phyloP scores from a whole-genome alignment of 2,329 filamentous ascomycete species.

The Thielaviopsis cerberus region DNA sequence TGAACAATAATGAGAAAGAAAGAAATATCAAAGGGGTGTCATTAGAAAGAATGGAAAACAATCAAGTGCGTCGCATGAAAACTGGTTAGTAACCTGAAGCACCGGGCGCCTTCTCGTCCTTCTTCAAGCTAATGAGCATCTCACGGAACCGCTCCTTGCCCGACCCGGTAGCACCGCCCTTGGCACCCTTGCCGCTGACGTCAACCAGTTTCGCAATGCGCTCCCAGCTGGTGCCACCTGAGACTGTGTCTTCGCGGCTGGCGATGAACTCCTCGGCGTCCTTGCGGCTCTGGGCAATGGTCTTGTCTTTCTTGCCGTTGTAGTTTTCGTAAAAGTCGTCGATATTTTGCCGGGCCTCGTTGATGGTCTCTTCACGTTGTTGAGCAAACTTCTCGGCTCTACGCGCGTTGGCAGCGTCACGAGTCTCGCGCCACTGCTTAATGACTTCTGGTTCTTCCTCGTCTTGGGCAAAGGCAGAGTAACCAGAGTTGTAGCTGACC shows the following conservation, averaged over 20 bases:
- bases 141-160: constrained; percentile 96
- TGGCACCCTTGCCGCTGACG: constrained; percentile 76
- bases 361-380: constrained; percentile 69
- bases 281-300: constrained; percentile 66
- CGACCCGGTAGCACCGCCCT: constrained; percentile 71
- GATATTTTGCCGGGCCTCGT: constrained; percentile 81
- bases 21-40: background rate
- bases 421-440: constrained; percentile 77
- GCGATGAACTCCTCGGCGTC: constrained; percentile 87
- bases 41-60: constrained; percentile 1
- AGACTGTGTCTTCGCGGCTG: constrained; percentile 77
- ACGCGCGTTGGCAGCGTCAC: constrained; percentile 65
- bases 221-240: constrained; percentile 95
- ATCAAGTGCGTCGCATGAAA: constrained; percentile 2
- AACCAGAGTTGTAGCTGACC: constrained; percentile 43
- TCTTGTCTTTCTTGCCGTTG: constrained; percentile 94
- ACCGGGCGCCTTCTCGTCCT: constrained; percentile 72
- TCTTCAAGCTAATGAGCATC: constrained; percentile 66
- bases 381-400: constrained; percentile 66
- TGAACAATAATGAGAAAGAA: background rate
- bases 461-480: constrained; percentile 32
- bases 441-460: constrained; percentile 82
- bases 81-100: constrained; percentile 39
- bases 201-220: constrained; percentile 96
- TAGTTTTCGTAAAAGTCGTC: constrained; percentile 99